phyloP scores from a whole-genome alignment of 306 rosid genomes.

The Cucumis melo region DNA sequence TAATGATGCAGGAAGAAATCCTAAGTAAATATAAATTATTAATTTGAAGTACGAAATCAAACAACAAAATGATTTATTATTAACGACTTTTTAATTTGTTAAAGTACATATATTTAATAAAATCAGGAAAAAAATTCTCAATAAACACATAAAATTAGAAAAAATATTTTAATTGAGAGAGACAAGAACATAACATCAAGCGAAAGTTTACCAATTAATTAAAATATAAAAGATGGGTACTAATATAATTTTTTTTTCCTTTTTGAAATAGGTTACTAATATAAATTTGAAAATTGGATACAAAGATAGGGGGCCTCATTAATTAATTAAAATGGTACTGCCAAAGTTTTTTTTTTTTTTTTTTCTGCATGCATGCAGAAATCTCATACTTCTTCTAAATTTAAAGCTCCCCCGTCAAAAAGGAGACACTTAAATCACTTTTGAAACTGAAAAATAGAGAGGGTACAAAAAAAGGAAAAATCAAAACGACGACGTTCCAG shows the following conservation, averaged over 20 bases:
- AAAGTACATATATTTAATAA: neutral
- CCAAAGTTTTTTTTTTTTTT: neutral
- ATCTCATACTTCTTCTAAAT: neutral
- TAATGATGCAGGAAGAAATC: neutral
- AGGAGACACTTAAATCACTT: neutral
- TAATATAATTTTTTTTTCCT: neutral
- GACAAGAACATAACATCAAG: neutral
- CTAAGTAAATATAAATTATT: neutral
- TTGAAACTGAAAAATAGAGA: neutral
- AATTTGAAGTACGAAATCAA: neutral
- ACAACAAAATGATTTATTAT: neutral
- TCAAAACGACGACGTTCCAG: neutral
- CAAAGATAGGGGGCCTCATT: neutral
- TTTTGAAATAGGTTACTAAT: neutral
- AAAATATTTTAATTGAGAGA: neutral
- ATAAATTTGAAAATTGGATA: slow-evolving; percentile 4
- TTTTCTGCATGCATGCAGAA: slow-evolving; percentile 6
- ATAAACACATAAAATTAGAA: neutral
- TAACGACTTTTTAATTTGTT: neutral
- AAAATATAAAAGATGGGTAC: neutral
- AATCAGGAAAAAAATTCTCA: neutral
- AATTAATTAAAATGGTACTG: neutral
- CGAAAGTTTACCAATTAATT: neutral
- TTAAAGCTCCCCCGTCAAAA: neutral
- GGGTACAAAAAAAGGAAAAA: neutral